Evolutionary conservation across 208 protist species (phyloP), one percentile per base, ranked within the genome.

Genomic region (Crithidia sp.): DNA sequence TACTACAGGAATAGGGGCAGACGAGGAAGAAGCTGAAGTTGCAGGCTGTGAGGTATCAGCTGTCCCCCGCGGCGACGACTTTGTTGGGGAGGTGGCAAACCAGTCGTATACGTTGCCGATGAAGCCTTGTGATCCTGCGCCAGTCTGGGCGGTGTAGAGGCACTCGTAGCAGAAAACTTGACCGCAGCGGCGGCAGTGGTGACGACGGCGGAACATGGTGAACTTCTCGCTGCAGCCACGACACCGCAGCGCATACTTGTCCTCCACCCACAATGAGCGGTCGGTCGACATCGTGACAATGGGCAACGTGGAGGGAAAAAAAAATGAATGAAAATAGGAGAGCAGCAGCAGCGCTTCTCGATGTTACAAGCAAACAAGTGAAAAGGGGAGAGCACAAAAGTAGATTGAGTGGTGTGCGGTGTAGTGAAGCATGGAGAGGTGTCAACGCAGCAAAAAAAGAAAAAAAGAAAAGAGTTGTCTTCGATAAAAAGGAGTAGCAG

Each of bases 151-250:
- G 17, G 67, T 64, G 71, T 84, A 52, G 8, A 96, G 80, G 54
- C 91, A 96, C 47, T 84, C 59, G 49, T 78, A 67, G 66, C 91
- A 96, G 64, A 94, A 96, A 3, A 96, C 78, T 66, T 94, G 89
- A 4, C 91, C 91, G 57, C 91, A 96, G 50, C 86, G 72, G 2
- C 91, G 79, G 70, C 91, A 96, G 70, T 96, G 91, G 68, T 96
- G 91, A 7, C 84, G 83, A 13, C 91, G 85, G 7, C 85, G 75
- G 17, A 93, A 59, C n/a, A 90, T 57, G 1, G 77, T 84, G 66
- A 96, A 96, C 63, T 71, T 75, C 39, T 79, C 72, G 8, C 82
- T 62, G 63, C 91, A 96, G 2, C 70, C 73, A 16, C 86, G 63
- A 62, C 91, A 96, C 13, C 84, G 85, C 43, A 84, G 47, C 6